A percentile compares a stretch with the other conserved stretches of the same genome.
phyloP scores from a whole-genome alignment of 345 rosid genomes.

The Bruguiera gymnorhiza region DNA sequence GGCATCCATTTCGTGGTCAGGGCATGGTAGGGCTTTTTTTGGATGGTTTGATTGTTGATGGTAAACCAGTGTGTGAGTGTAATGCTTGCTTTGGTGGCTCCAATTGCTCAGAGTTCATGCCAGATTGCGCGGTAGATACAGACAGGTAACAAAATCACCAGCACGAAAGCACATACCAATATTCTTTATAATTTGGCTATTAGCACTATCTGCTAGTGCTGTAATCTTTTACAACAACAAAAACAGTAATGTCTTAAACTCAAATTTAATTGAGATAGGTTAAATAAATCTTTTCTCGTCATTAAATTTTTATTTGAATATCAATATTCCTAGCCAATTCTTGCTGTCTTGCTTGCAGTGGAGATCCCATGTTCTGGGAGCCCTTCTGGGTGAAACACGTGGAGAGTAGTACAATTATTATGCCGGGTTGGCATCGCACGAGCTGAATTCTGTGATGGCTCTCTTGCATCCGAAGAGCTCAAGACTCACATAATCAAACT shows the following conservation, averaged over 20 bases:
- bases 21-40: slow-evolving; percentile 28
- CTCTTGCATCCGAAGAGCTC: slow-evolving; percentile 18
- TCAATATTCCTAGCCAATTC: no score
- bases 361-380: slow-evolving; percentile 28
- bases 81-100: slow-evolving; percentile 20
- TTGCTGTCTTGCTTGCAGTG: slow-evolving; percentile 10
- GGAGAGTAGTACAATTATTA: slow-evolving; percentile 6
- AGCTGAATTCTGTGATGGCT: slow-evolving; percentile 24
- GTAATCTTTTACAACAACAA: no score
- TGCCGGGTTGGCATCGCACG: slow-evolving; percentile 26
- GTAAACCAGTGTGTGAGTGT: slow-evolving; percentile 20
- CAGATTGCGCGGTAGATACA: slow-evolving; percentile 19
- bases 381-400: slow-evolving; percentile 22
- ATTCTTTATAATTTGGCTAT: no score
- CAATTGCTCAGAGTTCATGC: slow-evolving; percentile 19
- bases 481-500: slow-evolving; percentile 4
- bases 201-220: no score
- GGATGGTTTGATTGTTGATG: slow-evolving; percentile 15
- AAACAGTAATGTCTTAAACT: no score
- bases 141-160: slow-evolving; percentile 17
- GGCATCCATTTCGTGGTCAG: slow-evolving; percentile 17
- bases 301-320: no score
- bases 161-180: no score
- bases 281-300: no score
- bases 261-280: no score